Base-by-base conservation (phyloP, 805 yeast genomes). In the Ogataea thermomethanolica region DNA sequence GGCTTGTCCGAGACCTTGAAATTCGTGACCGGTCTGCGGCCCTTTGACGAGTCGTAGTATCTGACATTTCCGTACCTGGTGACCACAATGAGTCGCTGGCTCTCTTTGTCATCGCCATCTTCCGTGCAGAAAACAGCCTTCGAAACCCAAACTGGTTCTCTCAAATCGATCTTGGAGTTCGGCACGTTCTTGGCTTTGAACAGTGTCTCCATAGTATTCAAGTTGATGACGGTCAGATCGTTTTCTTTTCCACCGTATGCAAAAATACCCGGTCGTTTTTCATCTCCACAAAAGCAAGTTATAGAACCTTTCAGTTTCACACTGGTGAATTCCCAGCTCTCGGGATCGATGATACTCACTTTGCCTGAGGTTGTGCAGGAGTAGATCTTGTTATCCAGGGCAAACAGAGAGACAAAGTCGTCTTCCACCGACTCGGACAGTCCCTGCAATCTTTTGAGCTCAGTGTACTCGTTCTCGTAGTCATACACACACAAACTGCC, bases 221-320 rank as follows among this genome's bases (percentile, higher is more conserved):
- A 45, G 30, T 65, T 49, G 33, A 74, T 58, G 14, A 81, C 62
- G 37, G 74, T 75, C 5, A 85, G 64, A 57, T 86, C 90, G 44
- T 79, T 79, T 51, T 89, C 95, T 55, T 86, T 78, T 22, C 98
- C 99, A 25, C 97, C 97, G 53, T 69, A 76, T 1, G 93, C 95
- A 61, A 84, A 78, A 2, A 79, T 59, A 15, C 76, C 74, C 7
- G 59, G 58, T 14, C 67, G 70, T 11, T 59, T 53, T 3, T 79
- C 81, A 51, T 78, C 78, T 24, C 64, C 58, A 9, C 61, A 58
- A 54, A 74, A 75, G 26, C 78, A 60, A 41, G 70, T 64, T 29
- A 81, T 58, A 6, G 80, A 77, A 3, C 72, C 78, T 29, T 61
- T 64, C 7, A 80, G 50, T 20, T 59, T 48, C 14, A 67, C 39